Percentiles rank a stretch among this genome's conserved stretches.
These are phyloP conservation scores for Raffaelea arxii DNA, from an alignment of 2,329 filamentous ascomycete species.

Conservation along the genomic window DNA sequence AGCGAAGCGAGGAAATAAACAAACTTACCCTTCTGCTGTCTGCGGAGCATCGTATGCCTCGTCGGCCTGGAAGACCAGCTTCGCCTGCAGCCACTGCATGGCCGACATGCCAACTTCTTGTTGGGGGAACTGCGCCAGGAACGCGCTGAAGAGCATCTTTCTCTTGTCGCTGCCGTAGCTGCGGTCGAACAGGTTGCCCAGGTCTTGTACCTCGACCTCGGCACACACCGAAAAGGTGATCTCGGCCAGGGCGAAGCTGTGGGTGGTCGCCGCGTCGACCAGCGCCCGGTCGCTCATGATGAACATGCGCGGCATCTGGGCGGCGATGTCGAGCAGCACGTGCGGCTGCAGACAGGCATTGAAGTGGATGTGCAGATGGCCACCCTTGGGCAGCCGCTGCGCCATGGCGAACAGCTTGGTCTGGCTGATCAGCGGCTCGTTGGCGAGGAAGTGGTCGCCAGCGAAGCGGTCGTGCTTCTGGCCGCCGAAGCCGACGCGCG, in stretches of 20 bases:
- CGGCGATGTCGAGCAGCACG: conserved; percentile 46
- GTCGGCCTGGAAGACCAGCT: conserved; percentile 51
- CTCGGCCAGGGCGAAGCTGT: conserved; percentile 43
- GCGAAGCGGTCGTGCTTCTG: conserved; percentile 35
- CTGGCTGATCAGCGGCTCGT: conserved; percentile 39
- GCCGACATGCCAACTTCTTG: conserved; percentile 18
- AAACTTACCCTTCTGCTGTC: conserved; percentile 42
- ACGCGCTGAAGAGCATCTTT: conserved; percentile 34
- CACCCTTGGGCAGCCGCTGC: conserved; percentile 56
- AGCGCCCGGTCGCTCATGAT: conserved; percentile 53
- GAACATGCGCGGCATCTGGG: conserved; percentile 55
- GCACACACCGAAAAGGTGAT: conserved; percentile 51
- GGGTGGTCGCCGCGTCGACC: conserved; percentile 16
- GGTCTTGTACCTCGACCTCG: conserved; percentile 20
- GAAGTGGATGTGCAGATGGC: conserved; percentile 67
- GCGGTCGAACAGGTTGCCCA: conserved; percentile 35
- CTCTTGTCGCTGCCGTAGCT: conserved; percentile 29
- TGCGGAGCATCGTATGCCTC: conserved; percentile 46
- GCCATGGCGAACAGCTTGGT: conserved; percentile 51
- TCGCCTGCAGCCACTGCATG: conserved; percentile 48
- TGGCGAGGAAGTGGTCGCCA: conserved; percentile 50
- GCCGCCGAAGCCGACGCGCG: conserved; percentile 27
- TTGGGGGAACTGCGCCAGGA: conserved; percentile 25
- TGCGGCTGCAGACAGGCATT: conserved; percentile 60
- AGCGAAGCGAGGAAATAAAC: neutral